A percentile compares a stretch with the other conserved stretches of the same genome.
Conservation (phyloP, 140 eudicot genomes). For the Ambrosia hybrid region DNA sequence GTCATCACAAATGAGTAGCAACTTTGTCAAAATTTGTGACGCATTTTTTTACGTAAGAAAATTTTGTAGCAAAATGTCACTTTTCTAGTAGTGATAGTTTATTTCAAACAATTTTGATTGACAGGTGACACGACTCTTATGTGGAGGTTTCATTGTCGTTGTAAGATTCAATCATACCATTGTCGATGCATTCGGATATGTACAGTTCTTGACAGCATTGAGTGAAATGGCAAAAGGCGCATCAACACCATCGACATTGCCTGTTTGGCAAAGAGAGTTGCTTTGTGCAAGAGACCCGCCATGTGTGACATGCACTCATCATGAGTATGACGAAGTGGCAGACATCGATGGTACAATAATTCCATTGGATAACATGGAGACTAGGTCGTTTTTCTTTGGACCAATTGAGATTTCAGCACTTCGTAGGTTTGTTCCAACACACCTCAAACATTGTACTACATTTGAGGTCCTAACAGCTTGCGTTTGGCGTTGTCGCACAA, state of each 20-base stretch:
- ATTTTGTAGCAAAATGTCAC: no score
- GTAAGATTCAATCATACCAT: conserved; percentile 11
- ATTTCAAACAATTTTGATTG: not conserved
- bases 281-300: conserved; percentile 19
- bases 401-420: conserved; percentile 3
- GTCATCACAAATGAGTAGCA: no score
- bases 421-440: conserved; percentile 14
- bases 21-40: no score
- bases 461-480: conserved; percentile 11
- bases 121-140: conserved; percentile 5
- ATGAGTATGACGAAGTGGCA: conserved; percentile 1
- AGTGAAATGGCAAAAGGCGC: conserved; percentile 12
- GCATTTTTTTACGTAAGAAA: no score
- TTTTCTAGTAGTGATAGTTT: no score
- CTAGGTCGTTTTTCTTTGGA: conserved; percentile 11
- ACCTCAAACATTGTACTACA: not conserved
- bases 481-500: conserved; percentile 7
- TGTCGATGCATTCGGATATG: not conserved
- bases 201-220: not conserved
- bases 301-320: conserved; percentile 2
- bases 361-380: not conserved
- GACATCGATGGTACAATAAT: not conserved
- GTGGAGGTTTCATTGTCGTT: conserved; percentile 6
- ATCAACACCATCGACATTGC: conserved; percentile 6
- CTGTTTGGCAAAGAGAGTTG: conserved; percentile 12